Conservation (phyloP, 495 filamentous ascomycete genomes). For the Neurospora sublineolata region DNA sequence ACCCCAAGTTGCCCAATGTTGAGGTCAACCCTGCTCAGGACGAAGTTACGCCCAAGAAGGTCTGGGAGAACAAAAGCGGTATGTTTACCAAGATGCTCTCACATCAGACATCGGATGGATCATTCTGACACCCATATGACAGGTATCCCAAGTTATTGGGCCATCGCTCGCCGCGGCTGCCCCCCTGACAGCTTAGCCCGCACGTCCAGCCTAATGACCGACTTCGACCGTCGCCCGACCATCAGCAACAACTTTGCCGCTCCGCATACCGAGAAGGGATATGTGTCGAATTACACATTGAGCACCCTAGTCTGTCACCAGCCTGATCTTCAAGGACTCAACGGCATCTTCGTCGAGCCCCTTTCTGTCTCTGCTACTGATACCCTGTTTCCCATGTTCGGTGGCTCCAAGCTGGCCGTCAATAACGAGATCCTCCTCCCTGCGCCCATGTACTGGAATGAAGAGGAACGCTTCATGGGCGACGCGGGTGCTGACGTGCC, state of each 20-base stretch:
- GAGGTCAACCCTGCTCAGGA: slow-evolving; percentile 19
- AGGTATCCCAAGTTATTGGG: slow-evolving; percentile 45
- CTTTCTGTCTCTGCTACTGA: slow-evolving; percentile 43
- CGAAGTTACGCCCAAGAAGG: slow-evolving; percentile 15
- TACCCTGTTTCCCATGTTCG: slow-evolving; percentile 58
- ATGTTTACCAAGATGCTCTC: slow-evolving; percentile 5
- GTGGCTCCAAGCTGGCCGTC: slow-evolving; percentile 61
- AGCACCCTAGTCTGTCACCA: slow-evolving; percentile 56
- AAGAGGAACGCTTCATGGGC: slow-evolving; percentile 58
- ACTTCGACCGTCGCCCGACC: slow-evolving; percentile 29
- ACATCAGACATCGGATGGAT: not conserved
- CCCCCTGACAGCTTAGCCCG: slow-evolving; percentile 48
- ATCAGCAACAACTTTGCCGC: slow-evolving; percentile 29
- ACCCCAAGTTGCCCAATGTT: slow-evolving; percentile 18
- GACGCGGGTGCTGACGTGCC: slow-evolving; percentile 34
- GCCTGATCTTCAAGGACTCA: slow-evolving; percentile 46
- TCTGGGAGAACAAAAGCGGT: slow-evolving; percentile 34
- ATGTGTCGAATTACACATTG: slow-evolving; percentile 53
- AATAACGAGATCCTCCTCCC: slow-evolving; percentile 79
- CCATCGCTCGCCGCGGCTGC: slow-evolving; percentile 49
- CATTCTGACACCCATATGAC: slow-evolving; percentile 11
- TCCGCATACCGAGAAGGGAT: slow-evolving; percentile 41
- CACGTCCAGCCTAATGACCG: slow-evolving; percentile 26
- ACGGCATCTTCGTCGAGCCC: slow-evolving; percentile 62
- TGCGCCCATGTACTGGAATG: slow-evolving; percentile 61